Percentiles rank a stretch among this genome's conserved stretches.
These are phyloP conservation scores for Suhomyces faveliae DNA, from an alignment of 805 yeast species.

Conservation along the genomic window DNA sequence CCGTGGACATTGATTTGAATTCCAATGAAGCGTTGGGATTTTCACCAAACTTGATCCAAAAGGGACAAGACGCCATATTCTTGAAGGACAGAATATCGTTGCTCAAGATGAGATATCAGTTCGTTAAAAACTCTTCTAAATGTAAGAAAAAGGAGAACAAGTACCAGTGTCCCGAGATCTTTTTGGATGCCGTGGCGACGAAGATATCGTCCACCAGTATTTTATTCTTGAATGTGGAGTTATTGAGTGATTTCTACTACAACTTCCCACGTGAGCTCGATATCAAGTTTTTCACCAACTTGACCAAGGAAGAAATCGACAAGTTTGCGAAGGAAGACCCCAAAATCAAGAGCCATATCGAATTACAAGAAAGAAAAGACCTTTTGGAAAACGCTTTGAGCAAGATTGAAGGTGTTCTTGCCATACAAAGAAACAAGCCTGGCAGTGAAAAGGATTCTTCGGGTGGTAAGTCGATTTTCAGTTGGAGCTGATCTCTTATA, in stretches of 20 bases:
- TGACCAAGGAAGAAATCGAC: conserved; percentile 78
- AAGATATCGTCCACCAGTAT: conserved; percentile 93
- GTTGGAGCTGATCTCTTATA: conserved; percentile 4
- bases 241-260: conserved; percentile 91
- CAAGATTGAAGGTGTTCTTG: conserved; percentile 83
- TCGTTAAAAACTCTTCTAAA: conserved; percentile 67
- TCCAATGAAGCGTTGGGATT: conserved; percentile 80
- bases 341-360: conserved; percentile 83
- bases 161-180: conserved; percentile 92
- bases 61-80: conserved; percentile 84
- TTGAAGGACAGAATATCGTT: conserved; percentile 70
- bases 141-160: conserved; percentile 80
- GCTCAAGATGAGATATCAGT: conserved; percentile 66
- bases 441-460: neutral
- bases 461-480: conserved; percentile 10
- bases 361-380: conserved; percentile 90
- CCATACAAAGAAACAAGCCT: conserved; percentile 47
- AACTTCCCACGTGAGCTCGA: conserved; percentile 95
- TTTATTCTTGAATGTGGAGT: conserved; percentile 86
- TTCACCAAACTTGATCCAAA: conserved; percentile 66
- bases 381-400: conserved; percentile 76
- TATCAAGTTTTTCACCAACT: conserved; percentile 57
- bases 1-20: conserved; percentile 34
- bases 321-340: conserved; percentile 93
- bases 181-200: conserved; percentile 86